These are phyloP conservation scores for Pycnococcus provasolii DNA, from an alignment of 139 green algal genomes.

Conservation along the genomic window DNA sequence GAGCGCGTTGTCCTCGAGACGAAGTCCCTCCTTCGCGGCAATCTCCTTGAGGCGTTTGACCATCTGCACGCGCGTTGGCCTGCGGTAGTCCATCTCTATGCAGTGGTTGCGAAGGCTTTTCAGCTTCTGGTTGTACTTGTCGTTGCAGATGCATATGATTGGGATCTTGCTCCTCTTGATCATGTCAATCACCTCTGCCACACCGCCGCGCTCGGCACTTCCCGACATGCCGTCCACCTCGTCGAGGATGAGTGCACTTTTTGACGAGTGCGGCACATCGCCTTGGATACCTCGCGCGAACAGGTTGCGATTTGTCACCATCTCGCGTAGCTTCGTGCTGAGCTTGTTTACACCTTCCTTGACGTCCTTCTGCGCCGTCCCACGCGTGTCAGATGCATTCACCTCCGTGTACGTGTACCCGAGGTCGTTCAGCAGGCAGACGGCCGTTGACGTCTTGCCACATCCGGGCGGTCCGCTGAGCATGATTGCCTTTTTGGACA, in stretches of 20 bases:
- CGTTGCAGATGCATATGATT: slow-evolving; percentile 98
- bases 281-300: neutral
- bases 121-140: slow-evolving; percentile 91
- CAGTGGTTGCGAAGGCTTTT: slow-evolving; percentile 69
- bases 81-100: slow-evolving; percentile 63
- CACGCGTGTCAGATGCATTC: slow-evolving; percentile 87
- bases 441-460: slow-evolving; percentile 76
- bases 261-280: neutral
- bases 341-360: slow-evolving; percentile 66
- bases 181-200: slow-evolving; percentile 81
- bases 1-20: slow-evolving; percentile 48
- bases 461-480: slow-evolving; percentile 81
- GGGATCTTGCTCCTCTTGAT: slow-evolving; percentile 76
- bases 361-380: slow-evolving; percentile 60
- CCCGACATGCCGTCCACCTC: slow-evolving; percentile 96
- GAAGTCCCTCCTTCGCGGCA: slow-evolving; percentile 58
- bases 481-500: slow-evolving; percentile 63
- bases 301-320: slow-evolving; percentile 63
- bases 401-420: slow-evolving; percentile 44
- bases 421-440: slow-evolving; percentile 50
- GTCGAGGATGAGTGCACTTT: slow-evolving; percentile 82
- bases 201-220: slow-evolving; percentile 69
- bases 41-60: slow-evolving; percentile 66
- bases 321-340: slow-evolving; percentile 82
- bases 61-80: slow-evolving; percentile 64